These are phyloP conservation scores for Nowakowskiella sp. DNA, from an alignment of 192 early-diverging fungal genomes.

Conservation along the genomic window DNA sequence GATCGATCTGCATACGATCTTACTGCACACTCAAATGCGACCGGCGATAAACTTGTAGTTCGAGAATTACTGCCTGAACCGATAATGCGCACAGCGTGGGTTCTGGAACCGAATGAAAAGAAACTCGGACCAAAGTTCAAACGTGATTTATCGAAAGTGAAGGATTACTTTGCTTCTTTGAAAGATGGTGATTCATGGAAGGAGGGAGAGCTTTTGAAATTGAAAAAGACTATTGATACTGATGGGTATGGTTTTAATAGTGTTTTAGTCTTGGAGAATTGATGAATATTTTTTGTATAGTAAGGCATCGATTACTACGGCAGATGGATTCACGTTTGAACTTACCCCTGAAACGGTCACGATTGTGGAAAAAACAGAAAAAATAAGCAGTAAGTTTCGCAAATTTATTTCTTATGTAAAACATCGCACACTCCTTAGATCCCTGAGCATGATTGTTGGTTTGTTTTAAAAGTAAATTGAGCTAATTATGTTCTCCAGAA, in stretches of 20 bases:
- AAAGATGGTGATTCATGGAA: constrained; percentile 14
- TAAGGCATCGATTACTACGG: constrained; percentile 35
- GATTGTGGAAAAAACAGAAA: constrained; percentile 35
- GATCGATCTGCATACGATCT: constrained; percentile 98
- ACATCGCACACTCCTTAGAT: constrained; percentile 55
- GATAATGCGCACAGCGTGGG: constrained; percentile 60
- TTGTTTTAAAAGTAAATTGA: constrained; percentile 16
- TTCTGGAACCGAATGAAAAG: constrained; percentile 87
- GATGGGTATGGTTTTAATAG: constrained; percentile 34
- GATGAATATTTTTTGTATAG: constrained; percentile 20
- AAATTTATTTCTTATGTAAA: neutral
- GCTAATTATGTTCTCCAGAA: too few relatives aligned
- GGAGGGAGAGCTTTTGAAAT: constrained; percentile 20
- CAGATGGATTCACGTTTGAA: constrained; percentile 58
- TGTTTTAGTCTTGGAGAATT: constrained; percentile 12
- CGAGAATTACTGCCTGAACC: constrained; percentile 82
- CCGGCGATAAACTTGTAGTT: constrained; percentile 91
- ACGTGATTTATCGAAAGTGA: constrained; percentile 82
- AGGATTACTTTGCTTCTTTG: constrained; percentile 63
- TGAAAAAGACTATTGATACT: constrained; percentile 48
- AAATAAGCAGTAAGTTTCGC: constrained; percentile 37
- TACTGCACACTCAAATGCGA: constrained; percentile 77
- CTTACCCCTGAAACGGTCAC: constrained; percentile 49
- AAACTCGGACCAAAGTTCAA: constrained; percentile 90
- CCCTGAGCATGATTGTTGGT: constrained; percentile 34